Conservation (phyloP, 2,329 filamentous ascomycete genomes). For the Colletotrichum ledebouriae region DNA sequence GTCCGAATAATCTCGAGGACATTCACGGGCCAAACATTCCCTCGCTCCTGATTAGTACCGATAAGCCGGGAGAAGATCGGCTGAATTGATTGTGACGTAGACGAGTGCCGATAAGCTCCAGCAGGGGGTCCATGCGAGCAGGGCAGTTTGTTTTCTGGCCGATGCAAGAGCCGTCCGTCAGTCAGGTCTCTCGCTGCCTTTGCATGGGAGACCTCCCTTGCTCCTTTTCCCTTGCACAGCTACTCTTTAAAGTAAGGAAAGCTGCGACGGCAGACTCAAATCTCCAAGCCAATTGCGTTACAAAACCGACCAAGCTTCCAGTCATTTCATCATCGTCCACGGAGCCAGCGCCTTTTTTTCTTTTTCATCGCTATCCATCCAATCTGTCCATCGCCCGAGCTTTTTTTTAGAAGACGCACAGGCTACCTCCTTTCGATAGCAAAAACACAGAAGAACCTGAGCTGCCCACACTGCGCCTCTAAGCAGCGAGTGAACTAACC, state of each 20-base stretch:
- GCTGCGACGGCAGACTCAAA: constrained; percentile 24
- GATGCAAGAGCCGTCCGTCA: background rate
- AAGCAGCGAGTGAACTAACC: constrained; percentile 31
- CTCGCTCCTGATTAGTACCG: constrained; percentile 32
- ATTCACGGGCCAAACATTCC: constrained; percentile 30
- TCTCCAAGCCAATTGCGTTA: constrained; percentile 1
- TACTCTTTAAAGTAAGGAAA: background rate
- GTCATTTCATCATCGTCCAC: background rate
- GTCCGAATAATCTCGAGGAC: constrained; percentile 15
- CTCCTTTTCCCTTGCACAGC: background rate
- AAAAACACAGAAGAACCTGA: background rate
- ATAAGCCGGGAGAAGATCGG: constrained; percentile 36
- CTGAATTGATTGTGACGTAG: constrained; percentile 39
- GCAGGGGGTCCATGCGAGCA: constrained; percentile 3
- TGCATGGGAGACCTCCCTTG: constrained; percentile 14
- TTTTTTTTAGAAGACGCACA: background rate
- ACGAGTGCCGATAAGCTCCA: constrained; percentile 14
- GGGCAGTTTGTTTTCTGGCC: constrained; percentile 12
- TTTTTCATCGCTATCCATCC: background rate
- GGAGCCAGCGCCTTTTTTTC: constrained; percentile 1
- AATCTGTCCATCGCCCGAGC: background rate
- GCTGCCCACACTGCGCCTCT: no score
- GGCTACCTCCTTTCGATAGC: background rate
- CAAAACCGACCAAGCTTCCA: background rate
- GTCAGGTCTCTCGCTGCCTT: constrained; percentile 14